These are phyloP conservation scores for Coffea humblotiana DNA, from an alignment of 305 asterid genomes.

Conservation along the genomic window DNA sequence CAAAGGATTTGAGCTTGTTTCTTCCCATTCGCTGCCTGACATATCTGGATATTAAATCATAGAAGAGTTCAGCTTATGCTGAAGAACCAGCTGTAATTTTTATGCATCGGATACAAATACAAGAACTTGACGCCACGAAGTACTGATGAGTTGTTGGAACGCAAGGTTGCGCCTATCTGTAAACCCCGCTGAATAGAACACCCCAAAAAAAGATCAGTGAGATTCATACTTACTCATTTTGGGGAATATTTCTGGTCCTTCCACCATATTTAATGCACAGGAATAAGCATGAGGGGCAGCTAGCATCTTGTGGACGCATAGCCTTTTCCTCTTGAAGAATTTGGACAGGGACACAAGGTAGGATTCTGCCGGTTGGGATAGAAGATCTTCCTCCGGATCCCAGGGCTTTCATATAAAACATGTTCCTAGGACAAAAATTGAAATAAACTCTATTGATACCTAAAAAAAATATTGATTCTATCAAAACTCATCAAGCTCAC, in stretches of 20 bases:
- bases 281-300: slow-evolving; percentile 30
- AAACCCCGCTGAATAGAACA: not conserved
- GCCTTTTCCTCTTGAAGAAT: slow-evolving; percentile 33
- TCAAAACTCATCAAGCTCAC: not conserved
- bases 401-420: slow-evolving; percentile 25
- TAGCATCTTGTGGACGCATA: slow-evolving; percentile 31
- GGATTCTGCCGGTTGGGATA: slow-evolving; percentile 30
- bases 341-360: slow-evolving; percentile 29
- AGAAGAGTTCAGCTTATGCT: not conserved
- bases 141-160: not conserved
- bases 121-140: too few relatives aligned
- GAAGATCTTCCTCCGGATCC: slow-evolving; percentile 28
- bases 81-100: not conserved
- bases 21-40: slow-evolving; percentile 37
- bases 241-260: slow-evolving; percentile 37
- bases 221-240: slow-evolving; percentile 23
- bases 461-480: too few relatives aligned
- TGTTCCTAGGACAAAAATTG: slow-evolving; percentile 22
- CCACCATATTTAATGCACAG: slow-evolving; percentile 40
- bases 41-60: slow-evolving; percentile 14
- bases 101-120: not conserved
- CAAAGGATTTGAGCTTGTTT: slow-evolving; percentile 35
- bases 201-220: not conserved
- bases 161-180: not conserved
- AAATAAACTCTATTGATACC: not conserved